A percentile compares a stretch with the other conserved stretches of the same genome.
These are phyloP conservation scores for Aureobasidium leucospermi DNA, from an alignment of 2,329 filamentous ascomycete genomes.

Conservation along the genomic window DNA sequence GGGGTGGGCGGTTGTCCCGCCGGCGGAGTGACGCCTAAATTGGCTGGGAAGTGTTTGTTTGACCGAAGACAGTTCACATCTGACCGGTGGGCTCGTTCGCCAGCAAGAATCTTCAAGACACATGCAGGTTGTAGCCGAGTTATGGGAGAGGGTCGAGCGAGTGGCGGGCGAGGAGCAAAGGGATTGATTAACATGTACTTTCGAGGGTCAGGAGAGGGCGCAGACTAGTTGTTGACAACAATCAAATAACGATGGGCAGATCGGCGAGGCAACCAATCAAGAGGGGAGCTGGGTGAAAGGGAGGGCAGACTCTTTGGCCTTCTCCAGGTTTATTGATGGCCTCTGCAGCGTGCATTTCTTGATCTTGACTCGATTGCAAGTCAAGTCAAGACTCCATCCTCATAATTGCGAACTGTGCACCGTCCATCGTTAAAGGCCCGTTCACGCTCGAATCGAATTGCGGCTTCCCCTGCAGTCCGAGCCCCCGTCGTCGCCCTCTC, in stretches of 20 bases:
- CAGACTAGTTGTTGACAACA: slow-evolving; percentile 6
- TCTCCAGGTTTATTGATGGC: slow-evolving; percentile 5
- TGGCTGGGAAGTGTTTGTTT: not conserved
- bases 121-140: not conserved
- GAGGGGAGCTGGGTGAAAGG: not conserved
- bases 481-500: not conserved
- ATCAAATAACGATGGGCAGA: slow-evolving; percentile 5
- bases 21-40: slow-evolving; percentile 7
- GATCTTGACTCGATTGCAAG: slow-evolving; percentile 8
- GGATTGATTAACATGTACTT: slow-evolving; percentile 1
- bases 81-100: not conserved
- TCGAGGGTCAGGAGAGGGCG: not conserved
- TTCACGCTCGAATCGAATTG: not conserved
- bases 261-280: not conserved
- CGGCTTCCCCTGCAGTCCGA: not conserved
- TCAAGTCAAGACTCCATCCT: not conserved
- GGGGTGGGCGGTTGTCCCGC: slow-evolving; percentile 4
- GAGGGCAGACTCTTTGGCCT: not conserved
- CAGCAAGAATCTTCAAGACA: not conserved
- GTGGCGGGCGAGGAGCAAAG: not conserved
- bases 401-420: slow-evolving; percentile 3
- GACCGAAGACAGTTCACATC: not conserved
- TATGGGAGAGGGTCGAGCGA: not conserved
- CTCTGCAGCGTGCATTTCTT: not conserved
- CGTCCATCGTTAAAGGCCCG: not conserved